phyloP scores from a whole-genome alignment of 331 rosid genomes.

The Malus hybrid region DNA sequence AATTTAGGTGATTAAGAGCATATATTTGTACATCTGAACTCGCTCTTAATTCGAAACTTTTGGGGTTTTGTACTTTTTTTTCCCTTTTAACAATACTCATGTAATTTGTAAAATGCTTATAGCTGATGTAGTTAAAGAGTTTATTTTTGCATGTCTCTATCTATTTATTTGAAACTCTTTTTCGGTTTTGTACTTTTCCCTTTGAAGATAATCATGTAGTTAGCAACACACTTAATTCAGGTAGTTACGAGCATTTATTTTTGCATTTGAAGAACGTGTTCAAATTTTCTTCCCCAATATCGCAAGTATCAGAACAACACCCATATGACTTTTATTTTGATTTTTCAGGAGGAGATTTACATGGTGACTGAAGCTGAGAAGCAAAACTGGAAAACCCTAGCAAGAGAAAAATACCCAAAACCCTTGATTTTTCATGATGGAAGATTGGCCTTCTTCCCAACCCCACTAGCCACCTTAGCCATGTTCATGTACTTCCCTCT shows the following conservation, averaged over 20 bases:
- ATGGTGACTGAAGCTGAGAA: constrained; percentile 54
- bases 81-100: not conserved
- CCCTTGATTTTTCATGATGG: constrained; percentile 85
- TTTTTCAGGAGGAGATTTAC: constrained; percentile 44
- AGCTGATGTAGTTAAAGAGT: too few relatives aligned
- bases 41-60: not conserved
- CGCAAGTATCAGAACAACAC: not conserved
- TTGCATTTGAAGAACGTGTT: too few relatives aligned
- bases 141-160: not conserved
- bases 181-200: constrained; percentile 22
- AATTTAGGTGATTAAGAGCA: too few relatives aligned
- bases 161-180: not conserved
- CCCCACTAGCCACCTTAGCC: constrained; percentile 32
- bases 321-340: not conserved
- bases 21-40: too few relatives aligned
- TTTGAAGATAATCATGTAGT: too few relatives aligned
- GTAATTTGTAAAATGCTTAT: not conserved
- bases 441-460: constrained; percentile 67
- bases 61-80: not conserved
- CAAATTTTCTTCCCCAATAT: too few relatives aligned
- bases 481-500: constrained; percentile 73
- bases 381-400: constrained; percentile 53
- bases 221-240: too few relatives aligned
- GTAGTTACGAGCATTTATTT: too few relatives aligned
- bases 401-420: constrained; percentile 42